Conservation (phyloP, 768 basidiomycete genomes). For the Flagelloscypha sp. region DNA sequence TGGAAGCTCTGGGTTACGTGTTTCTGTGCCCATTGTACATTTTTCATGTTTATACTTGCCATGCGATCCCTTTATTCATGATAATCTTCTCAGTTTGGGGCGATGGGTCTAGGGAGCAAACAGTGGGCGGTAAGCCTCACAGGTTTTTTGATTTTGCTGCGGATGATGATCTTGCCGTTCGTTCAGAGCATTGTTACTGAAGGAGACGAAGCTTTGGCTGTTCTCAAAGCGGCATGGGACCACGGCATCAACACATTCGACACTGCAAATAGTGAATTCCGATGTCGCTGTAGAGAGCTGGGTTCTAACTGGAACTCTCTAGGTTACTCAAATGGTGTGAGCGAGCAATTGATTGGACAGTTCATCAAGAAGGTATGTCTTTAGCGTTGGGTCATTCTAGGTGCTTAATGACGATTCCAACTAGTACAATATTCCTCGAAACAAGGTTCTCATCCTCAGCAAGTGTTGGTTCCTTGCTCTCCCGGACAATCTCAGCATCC, state of each 20-base stretch:
- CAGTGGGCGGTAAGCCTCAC: constrained; percentile 21
- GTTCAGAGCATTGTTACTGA: not conserved
- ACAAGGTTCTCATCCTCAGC: constrained; percentile 7
- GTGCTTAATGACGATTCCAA: too few species aligned
- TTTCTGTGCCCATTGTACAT: constrained; percentile 23
- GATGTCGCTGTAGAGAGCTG: too few species aligned
- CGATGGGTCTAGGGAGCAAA: constrained; percentile 18
- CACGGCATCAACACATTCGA: constrained; percentile 20
- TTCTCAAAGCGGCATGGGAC: constrained; percentile 32
- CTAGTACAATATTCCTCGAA: constrained; percentile 10
- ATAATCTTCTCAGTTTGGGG: constrained; percentile 18
- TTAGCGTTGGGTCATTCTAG: too few species aligned
- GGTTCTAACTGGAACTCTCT: too few species aligned
- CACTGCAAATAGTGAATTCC: constrained; percentile 6
- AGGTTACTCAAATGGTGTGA: constrained; percentile 27
- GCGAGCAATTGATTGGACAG: constrained; percentile 28
- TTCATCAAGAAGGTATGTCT: constrained; percentile 26
- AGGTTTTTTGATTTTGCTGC: not conserved
- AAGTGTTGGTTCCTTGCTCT: constrained; percentile 9
- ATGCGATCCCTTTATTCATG: not conserved
- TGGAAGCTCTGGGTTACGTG: constrained; percentile 23
- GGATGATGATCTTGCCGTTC: not conserved
- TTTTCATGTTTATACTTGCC: not conserved
- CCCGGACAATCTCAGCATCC: constrained; percentile 3
- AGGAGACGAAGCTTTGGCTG: constrained; percentile 4